Conservation (phyloP, 805 yeast genomes). For the Saturnispora sekii region DNA sequence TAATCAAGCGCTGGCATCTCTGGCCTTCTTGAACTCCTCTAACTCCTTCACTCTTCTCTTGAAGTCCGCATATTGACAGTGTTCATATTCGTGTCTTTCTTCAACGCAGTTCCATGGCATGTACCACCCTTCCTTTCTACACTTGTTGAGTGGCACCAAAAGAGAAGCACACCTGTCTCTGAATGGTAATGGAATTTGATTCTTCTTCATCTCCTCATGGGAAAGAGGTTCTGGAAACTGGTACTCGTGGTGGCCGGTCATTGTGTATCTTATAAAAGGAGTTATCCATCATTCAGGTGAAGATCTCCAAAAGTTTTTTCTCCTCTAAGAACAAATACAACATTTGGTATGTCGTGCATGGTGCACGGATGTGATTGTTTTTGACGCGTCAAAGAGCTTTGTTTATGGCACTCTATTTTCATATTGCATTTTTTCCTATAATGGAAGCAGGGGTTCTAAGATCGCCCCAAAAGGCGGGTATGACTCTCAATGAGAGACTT, state of each 20-base stretch:
- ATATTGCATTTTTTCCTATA: too few relatives aligned
- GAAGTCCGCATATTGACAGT: conserved; percentile 76
- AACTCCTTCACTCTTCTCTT: conserved; percentile 70
- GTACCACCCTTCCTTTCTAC: conserved; percentile 47
- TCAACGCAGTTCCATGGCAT: conserved; percentile 68
- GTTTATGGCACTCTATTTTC: too few relatives aligned
- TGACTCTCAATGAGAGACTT: conserved; percentile 1
- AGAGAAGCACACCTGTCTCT: conserved; percentile 75
- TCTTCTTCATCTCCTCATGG: conserved; percentile 74
- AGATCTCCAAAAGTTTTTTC: background rate
- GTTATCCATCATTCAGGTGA: too few relatives aligned
- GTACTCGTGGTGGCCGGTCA: conserved; percentile 20
- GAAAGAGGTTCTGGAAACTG: conserved; percentile 48
- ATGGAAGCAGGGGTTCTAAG: too few relatives aligned
- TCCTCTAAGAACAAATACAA: background rate
- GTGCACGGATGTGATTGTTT: background rate
- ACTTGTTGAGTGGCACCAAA: conserved; percentile 50
- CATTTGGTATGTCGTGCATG: background rate
- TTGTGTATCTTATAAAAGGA: conserved; percentile 8
- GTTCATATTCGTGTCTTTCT: conserved; percentile 75
- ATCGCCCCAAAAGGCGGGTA: background rate
- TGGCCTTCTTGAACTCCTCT: conserved; percentile 40
- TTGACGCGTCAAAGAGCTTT: background rate
- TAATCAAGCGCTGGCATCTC: conserved; percentile 14
- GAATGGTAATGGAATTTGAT: conserved; percentile 68